Percentiles rank a stretch among this genome's conserved stretches.
These are phyloP conservation scores for Mucor mucedo DNA, from an alignment of 371 early-diverging fungal species.

Conservation along the genomic window DNA sequence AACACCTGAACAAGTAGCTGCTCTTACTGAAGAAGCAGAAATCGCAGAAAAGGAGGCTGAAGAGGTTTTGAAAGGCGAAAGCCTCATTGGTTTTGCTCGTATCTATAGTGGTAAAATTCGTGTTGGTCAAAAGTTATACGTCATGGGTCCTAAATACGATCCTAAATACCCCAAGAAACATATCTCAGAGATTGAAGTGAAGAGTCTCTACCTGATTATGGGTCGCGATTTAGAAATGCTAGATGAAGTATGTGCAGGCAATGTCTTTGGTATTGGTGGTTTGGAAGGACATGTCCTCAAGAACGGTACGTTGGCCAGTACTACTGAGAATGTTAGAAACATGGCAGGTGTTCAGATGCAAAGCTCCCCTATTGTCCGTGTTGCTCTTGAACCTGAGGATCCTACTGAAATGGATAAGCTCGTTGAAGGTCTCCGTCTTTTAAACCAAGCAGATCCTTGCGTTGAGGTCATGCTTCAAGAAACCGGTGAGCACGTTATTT, in stretches of 20 bases:
- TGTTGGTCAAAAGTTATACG: slow-evolving; percentile 85
- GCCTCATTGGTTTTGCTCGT: slow-evolving; percentile 91
- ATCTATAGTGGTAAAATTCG: slow-evolving; percentile 90
- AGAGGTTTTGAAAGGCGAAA: slow-evolving; percentile 45
- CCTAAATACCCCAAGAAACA: slow-evolving; percentile 68
- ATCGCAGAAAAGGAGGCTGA: slow-evolving; percentile 38
- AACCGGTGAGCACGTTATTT: slow-evolving; percentile 96
- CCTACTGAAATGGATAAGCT: slow-evolving; percentile 87
- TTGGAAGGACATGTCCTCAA: slow-evolving; percentile 88
- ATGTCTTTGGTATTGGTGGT: slow-evolving; percentile 95
- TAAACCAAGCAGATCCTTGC: slow-evolving; percentile 94
- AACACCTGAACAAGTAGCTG: slow-evolving; percentile 14
- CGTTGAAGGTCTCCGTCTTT: slow-evolving; percentile 81
- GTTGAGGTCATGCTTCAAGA: slow-evolving; percentile 88
- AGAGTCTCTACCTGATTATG: slow-evolving; percentile 92
- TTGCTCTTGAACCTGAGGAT: slow-evolving; percentile 92
- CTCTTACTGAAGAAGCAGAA: slow-evolving; percentile 30
- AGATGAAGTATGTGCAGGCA: slow-evolving; percentile 90
- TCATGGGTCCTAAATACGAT: slow-evolving; percentile 94
- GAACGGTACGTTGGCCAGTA: slow-evolving; percentile 85
- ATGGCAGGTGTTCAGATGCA: slow-evolving; percentile 62
- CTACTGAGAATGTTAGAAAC: slow-evolving; percentile 58
- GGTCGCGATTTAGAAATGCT: slow-evolving; percentile 89
- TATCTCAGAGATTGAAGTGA: slow-evolving; percentile 73
- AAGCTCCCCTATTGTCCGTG: slow-evolving; percentile 89